These are phyloP conservation scores for Brassica cretica DNA, from an alignment of 345 rosid genomes.

Conservation along the genomic window DNA sequence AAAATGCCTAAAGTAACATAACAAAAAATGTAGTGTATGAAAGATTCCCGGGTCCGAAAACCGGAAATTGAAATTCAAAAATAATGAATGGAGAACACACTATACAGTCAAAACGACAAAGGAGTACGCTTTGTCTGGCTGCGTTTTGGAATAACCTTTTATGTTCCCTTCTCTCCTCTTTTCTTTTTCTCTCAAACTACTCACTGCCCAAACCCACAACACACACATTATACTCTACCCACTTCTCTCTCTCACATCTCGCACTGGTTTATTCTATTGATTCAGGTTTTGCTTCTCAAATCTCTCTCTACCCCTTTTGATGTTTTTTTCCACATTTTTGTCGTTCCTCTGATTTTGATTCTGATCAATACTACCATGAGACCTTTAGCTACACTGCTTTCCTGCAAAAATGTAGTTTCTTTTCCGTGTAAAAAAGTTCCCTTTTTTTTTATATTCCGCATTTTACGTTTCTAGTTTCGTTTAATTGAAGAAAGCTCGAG, in stretches of 20 bases:
- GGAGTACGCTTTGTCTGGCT: slow-evolving; percentile 38
- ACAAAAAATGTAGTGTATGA: not conserved
- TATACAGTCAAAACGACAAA: slow-evolving; percentile 40
- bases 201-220: slow-evolving; percentile 44
- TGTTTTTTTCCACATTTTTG: slow-evolving; percentile 17
- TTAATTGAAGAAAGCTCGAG: slow-evolving; percentile 20
- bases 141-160: slow-evolving; percentile 43
- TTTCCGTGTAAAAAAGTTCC: slow-evolving; percentile 7
- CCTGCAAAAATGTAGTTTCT: slow-evolving; percentile 28
- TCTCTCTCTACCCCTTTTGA: slow-evolving; percentile 13
- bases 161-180: slow-evolving; percentile 22
- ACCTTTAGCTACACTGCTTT: not conserved
- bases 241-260: slow-evolving; percentile 29
- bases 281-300: slow-evolving; percentile 27
- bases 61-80: slow-evolving; percentile 24
- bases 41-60: slow-evolving; percentile 24
- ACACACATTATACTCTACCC: slow-evolving; percentile 27
- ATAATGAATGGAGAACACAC: not conserved
- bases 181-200: slow-evolving; percentile 16
- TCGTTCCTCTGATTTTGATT: slow-evolving; percentile 3
- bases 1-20: not conserved
- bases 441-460: slow-evolving; percentile 1
- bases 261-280: slow-evolving; percentile 26
- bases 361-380: not conserved
- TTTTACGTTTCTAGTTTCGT: not conserved